These are phyloP conservation scores for Austroboletus sp. DNA, from an alignment of 1,284 basidiomycete species.

Conservation along the genomic window DNA sequence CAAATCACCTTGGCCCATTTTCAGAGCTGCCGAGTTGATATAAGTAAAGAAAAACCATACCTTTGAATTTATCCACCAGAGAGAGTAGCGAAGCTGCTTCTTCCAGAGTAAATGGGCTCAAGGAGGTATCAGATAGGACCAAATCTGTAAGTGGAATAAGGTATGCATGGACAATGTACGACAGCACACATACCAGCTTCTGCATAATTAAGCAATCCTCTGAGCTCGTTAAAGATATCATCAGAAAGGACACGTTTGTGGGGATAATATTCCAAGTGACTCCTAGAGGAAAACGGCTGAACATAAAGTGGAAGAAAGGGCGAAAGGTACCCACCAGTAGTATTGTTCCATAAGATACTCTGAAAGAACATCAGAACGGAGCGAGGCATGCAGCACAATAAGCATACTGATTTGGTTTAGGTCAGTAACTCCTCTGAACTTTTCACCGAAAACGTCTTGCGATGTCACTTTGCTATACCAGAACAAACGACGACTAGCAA, in stretches of 20 bases:
- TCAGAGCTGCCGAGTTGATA: slow-evolving; percentile 1
- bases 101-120: slow-evolving; percentile 17
- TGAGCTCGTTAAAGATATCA: not conserved
- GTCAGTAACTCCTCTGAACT: not conserved
- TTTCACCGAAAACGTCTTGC: not conserved
- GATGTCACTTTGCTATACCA: not conserved
- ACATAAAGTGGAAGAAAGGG: not conserved
- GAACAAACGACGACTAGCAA: not conserved
- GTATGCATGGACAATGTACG: no score
- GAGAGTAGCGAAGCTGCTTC: slow-evolving; percentile 12
- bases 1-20: slow-evolving; percentile 3
- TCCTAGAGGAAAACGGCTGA: not conserved
- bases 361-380: slow-evolving; percentile 8
- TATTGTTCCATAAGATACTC: slow-evolving; percentile 14
- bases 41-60: not conserved
- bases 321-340: slow-evolving; percentile 12
- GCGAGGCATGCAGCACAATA: not conserved
- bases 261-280: not conserved
- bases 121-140: slow-evolving; percentile 18
- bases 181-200: slow-evolving; percentile 10
- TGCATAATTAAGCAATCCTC: slow-evolving; percentile 19
- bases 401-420: not conserved
- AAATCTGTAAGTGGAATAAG: slow-evolving; percentile 6
- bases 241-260: not conserved
- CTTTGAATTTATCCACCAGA: not conserved